phyloP scores from a whole-genome alignment of 371 early-diverging fungal species.

The Lichtheimia ornata region DNA sequence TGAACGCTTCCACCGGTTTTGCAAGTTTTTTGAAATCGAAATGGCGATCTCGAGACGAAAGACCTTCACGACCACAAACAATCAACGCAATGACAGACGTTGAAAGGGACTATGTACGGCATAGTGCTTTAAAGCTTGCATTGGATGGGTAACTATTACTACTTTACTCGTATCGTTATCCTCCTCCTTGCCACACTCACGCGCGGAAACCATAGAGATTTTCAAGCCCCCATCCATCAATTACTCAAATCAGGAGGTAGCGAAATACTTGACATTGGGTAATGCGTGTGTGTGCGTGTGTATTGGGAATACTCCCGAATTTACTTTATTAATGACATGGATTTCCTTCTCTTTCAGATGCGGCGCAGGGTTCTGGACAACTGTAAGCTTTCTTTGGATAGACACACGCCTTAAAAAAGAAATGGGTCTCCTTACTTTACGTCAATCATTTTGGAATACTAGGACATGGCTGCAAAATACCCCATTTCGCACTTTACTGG shows the following conservation, averaged over 20 bases:
- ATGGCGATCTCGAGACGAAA: constrained; percentile 19
- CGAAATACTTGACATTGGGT: constrained; percentile 50
- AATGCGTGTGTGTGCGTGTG: constrained; percentile 1
- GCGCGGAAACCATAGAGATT: constrained; percentile 24
- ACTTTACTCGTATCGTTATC: background rate
- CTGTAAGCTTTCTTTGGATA: constrained; percentile 20
- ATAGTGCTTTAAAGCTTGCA: constrained; percentile 42
- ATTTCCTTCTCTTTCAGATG: constrained; percentile 19
- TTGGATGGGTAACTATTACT: constrained; percentile 35
- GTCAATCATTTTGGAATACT: background rate
- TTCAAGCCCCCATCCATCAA: constrained; percentile 39
- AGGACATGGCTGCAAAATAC: constrained; percentile 46
- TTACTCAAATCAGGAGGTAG: constrained; percentile 39
- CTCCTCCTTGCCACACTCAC: background rate
- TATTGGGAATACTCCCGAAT: too few species aligned
- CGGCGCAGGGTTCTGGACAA: constrained; percentile 48
- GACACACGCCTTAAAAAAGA: background rate
- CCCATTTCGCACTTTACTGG: constrained; percentile 47
- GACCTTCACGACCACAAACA: constrained; percentile 6
- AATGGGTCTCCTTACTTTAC: background rate
- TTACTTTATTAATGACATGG: too few species aligned
- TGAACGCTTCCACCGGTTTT: constrained; percentile 17
- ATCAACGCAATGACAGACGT: constrained; percentile 28
- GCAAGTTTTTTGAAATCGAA: constrained; percentile 26
- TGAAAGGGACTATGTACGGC: constrained; percentile 45